Conservation (phyloP, 768 basidiomycete genomes). For the Pleurotus djamor region DNA sequence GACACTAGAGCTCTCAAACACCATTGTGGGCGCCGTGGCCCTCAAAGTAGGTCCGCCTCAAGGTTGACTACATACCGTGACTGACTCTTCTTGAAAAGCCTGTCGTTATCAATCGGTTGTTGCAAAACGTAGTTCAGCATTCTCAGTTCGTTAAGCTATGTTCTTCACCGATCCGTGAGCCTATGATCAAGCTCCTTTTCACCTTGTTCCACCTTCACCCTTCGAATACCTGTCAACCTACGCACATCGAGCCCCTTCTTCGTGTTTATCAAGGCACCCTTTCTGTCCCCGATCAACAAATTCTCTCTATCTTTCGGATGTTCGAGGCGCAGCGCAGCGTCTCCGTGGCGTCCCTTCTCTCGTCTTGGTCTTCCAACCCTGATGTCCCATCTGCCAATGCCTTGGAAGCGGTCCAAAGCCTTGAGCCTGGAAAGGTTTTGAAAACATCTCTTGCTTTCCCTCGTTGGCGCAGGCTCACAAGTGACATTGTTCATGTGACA, state of each 20-base stretch:
- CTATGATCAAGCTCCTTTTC: slow-evolving; percentile 55
- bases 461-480: slow-evolving; percentile 50
- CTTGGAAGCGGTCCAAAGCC: slow-evolving; percentile 64
- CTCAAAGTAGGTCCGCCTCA: slow-evolving; percentile 60
- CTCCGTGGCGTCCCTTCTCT: slow-evolving; percentile 63
- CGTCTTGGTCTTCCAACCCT: slow-evolving; percentile 57
- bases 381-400: slow-evolving; percentile 40
- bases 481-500: slow-evolving; percentile 22
- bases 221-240: slow-evolving; percentile 80
- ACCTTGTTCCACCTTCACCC: slow-evolving; percentile 76
- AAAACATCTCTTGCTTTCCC: slow-evolving; percentile 76
- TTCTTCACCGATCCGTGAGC: slow-evolving; percentile 31
- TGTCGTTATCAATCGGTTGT: slow-evolving; percentile 64
- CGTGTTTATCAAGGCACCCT: slow-evolving; percentile 74
- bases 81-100: slow-evolving; percentile 42
- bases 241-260: slow-evolving; percentile 77
- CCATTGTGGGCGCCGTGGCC: slow-evolving; percentile 33
- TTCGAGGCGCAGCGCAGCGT: slow-evolving; percentile 72
- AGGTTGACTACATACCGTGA: not conserved
- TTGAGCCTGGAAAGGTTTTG: slow-evolving; percentile 70
- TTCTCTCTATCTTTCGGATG: slow-evolving; percentile 75
- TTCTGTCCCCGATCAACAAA: slow-evolving; percentile 56
- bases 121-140: slow-evolving; percentile 78
- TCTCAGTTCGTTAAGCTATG: slow-evolving; percentile 51
- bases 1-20: slow-evolving; percentile 41